phyloP scores from a whole-genome alignment of 441 rosid genomes.

The Aleurites moluccanus region DNA sequence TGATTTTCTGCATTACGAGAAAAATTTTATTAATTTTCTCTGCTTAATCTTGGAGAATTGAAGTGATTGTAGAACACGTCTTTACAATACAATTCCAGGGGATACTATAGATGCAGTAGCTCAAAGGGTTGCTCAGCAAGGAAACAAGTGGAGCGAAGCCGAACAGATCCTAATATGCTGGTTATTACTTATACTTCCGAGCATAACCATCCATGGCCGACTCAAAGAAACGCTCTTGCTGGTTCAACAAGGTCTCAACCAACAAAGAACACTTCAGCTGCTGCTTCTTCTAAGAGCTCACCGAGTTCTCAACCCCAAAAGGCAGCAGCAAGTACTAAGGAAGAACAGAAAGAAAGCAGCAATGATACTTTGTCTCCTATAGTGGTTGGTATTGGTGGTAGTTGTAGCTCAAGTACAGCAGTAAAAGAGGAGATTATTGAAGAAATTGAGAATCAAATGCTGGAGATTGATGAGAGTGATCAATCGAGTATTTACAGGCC shows the following conservation, averaged over 20 bases:
- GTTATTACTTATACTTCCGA: conserved; percentile 92
- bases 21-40: neutral
- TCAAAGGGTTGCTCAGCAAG: conserved; percentile 95
- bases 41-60: neutral
- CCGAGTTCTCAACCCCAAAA: conserved; percentile 26
- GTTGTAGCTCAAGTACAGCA: conserved; percentile 26
- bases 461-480: conserved; percentile 36
- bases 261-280: conserved; percentile 28
- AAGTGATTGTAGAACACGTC: neutral
- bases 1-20: too few species aligned
- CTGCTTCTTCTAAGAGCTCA: conserved; percentile 26
- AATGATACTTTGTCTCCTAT: conserved; percentile 30
- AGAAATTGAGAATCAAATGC: conserved; percentile 32
- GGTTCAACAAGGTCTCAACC: conserved; percentile 85
- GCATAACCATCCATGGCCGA: conserved; percentile 97
- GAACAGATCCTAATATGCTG: conserved; percentile 88
- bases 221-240: conserved; percentile 88
- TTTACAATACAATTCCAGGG: conserved; percentile 41
- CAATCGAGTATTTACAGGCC: conserved; percentile 45
- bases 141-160: conserved; percentile 91
- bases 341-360: conserved; percentile 32
- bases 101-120: conserved; percentile 91
- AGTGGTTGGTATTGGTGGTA: neutral
- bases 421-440: conserved; percentile 56
- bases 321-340: conserved; percentile 16